A percentile compares a stretch with the other conserved stretches of the same genome.
phyloP scores from a whole-genome alignment of 2,329 filamentous ascomycete species.

The Dothistroma septosporum region DNA sequence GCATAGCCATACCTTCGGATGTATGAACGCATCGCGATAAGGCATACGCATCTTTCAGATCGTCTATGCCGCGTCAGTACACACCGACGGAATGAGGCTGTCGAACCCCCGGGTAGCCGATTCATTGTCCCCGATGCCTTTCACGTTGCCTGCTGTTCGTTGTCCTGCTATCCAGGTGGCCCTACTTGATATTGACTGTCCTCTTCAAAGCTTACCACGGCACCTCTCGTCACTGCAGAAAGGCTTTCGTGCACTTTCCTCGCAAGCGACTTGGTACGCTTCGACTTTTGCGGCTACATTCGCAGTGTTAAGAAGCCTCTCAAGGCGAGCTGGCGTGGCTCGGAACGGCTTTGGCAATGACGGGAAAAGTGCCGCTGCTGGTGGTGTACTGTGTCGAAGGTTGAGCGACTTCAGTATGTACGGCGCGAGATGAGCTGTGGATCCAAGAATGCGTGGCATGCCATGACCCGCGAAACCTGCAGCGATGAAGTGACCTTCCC shows the following conservation, averaged over 20 bases:
- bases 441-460: constrained; percentile 35
- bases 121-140: background rate
- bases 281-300: constrained; percentile 16
- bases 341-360: constrained; percentile 31
- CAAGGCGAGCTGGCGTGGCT: constrained; percentile 29
- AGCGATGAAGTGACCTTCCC: constrained; percentile 26
- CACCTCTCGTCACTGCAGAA: constrained; percentile 20
- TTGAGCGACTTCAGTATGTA: constrained; percentile 25
- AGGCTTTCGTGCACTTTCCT: constrained; percentile 15
- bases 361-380: constrained; percentile 22
- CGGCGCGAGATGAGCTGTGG: constrained; percentile 29
- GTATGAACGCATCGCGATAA: no score
- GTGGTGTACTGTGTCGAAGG: constrained; percentile 21
- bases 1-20: no score
- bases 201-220: background rate
- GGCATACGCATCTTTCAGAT: no score
- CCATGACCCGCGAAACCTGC: constrained; percentile 31
- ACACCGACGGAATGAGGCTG: background rate
- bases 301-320: constrained; percentile 16
- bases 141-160: background rate
- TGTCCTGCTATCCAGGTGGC: background rate
- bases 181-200: background rate
- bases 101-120: background rate
- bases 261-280: constrained; percentile 14
- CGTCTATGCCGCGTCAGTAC: no score